A percentile compares a stretch with the other conserved stretches of the same genome.
phyloP scores from a whole-genome alignment of 441 rosid species.

The Flueggea neowawraea region DNA sequence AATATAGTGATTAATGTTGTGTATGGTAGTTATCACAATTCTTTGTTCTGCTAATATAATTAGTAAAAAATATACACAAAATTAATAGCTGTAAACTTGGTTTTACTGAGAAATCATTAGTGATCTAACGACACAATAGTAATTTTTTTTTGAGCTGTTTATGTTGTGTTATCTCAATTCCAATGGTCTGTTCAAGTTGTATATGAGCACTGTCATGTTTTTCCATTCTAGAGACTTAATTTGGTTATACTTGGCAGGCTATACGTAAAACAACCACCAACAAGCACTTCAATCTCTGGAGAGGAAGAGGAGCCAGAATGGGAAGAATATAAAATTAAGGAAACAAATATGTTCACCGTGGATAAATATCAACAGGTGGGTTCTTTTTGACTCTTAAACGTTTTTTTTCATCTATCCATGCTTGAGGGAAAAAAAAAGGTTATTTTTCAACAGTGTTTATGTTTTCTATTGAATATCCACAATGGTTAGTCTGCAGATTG shows the following conservation, averaged over 20 bases:
- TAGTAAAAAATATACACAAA: too few relatives aligned
- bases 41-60: too few relatives aligned
- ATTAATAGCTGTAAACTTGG: neutral
- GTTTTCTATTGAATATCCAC: slow-evolving; percentile 35
- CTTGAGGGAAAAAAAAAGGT: neutral
- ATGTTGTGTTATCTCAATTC: too few relatives aligned
- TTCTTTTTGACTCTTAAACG: slow-evolving; percentile 5
- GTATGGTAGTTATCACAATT: too few relatives aligned
- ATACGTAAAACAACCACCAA: slow-evolving; percentile 73
- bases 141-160: too few relatives aligned
- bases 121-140: too few relatives aligned
- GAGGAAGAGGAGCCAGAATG: slow-evolving; percentile 69
- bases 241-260: slow-evolving; percentile 38
- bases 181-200: neutral
- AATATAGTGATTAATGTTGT: too few relatives aligned
- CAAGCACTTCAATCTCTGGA: slow-evolving; percentile 50
- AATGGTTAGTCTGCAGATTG: slow-evolving; percentile 85
- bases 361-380: slow-evolving; percentile 93
- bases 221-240: slow-evolving; percentile 2
- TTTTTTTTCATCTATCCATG: neutral
- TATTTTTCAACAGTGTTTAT: slow-evolving; percentile 5
- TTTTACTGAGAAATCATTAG: neutral
- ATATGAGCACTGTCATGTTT: neutral
- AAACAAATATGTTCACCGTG: slow-evolving; percentile 86
- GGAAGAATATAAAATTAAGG: slow-evolving; percentile 94